Percentiles rank a stretch among this genome's conserved stretches.
Conservation (phyloP, 495 filamentous ascomycete species). For the Lichina pygmaea region DNA sequence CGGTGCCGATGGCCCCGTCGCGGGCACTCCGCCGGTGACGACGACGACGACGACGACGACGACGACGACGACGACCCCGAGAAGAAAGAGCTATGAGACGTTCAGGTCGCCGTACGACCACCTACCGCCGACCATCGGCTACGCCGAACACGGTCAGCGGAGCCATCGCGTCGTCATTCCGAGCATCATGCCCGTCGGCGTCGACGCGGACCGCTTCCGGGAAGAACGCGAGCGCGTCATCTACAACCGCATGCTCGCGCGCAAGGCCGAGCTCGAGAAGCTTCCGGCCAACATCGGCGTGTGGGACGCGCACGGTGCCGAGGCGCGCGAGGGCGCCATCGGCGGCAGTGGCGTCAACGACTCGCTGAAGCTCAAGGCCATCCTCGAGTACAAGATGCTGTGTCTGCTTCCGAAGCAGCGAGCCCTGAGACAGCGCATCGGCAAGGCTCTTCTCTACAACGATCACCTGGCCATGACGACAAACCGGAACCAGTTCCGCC, state of each 20-base stretch:
- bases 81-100: conserved; percentile 23
- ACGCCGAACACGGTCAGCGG: conserved; percentile 46
- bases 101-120: conserved; percentile 38
- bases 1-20: conserved; percentile 6
- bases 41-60: conserved; percentile 9
- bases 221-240: conserved; percentile 67
- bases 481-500: conserved; percentile 64
- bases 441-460: conserved; percentile 69
- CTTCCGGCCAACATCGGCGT: conserved; percentile 57
- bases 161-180: conserved; percentile 51
- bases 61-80: conserved; percentile 9
- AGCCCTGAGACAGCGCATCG: conserved; percentile 56
- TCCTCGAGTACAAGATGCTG: conserved; percentile 81
- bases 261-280: conserved; percentile 57
- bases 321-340: conserved; percentile 26
- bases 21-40: conserved; percentile 6
- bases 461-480: conserved; percentile 89
- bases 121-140: conserved; percentile 36
- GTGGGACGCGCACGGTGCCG: conserved; percentile 52
- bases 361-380: conserved; percentile 58
- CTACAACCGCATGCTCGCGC: conserved; percentile 65
- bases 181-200: conserved; percentile 65
- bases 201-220: conserved; percentile 55
- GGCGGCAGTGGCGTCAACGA: conserved; percentile 22
- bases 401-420: conserved; percentile 64